phyloP scores from a whole-genome alignment of 2,329 filamentous ascomycete species.

The Xylaria sp. region DNA sequence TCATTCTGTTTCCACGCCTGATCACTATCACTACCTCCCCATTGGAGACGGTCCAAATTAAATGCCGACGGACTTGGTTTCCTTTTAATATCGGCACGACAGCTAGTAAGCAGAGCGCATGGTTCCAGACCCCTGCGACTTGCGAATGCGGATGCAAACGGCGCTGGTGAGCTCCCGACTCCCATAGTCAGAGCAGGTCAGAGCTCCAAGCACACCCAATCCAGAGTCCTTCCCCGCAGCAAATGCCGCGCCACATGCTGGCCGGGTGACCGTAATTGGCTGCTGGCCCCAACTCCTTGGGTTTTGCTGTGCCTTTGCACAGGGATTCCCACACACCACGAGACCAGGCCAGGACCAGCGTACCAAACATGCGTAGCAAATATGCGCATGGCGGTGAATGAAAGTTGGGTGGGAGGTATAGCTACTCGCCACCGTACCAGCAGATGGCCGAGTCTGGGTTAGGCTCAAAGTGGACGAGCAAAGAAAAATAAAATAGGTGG shows the following conservation, averaged over 20 bases:
- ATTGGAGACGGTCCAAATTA: constrained; percentile 1
- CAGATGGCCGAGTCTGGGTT: neutral
- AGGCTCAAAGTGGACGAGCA: neutral
- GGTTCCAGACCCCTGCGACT: constrained; percentile 13
- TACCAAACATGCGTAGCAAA: constrained; percentile 19
- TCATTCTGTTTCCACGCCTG: neutral
- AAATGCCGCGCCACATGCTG: constrained; percentile 6
- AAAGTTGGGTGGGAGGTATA: constrained; percentile 1
- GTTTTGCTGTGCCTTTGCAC: neutral
- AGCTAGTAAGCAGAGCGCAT: neutral
- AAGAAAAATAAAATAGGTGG: neutral
- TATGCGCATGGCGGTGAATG: constrained; percentile 28
- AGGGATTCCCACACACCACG: constrained; percentile 22
- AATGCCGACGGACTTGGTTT: constrained; percentile 20
- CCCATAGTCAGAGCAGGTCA: constrained; percentile 7
- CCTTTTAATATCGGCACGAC: constrained; percentile 9
- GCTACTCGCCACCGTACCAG: too few species aligned
- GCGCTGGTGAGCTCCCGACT: constrained; percentile 4
- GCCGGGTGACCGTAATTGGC: constrained; percentile 22
- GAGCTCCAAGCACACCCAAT: constrained; percentile 10
- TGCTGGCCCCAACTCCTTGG: neutral
- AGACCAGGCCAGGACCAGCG: too few species aligned
- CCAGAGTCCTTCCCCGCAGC: constrained; percentile 24
- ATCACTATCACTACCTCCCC: constrained; percentile 8
- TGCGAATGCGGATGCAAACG: neutral